Conservation (phyloP, 257 asterid species). For the Rauvolfia tetraphylla region DNA sequence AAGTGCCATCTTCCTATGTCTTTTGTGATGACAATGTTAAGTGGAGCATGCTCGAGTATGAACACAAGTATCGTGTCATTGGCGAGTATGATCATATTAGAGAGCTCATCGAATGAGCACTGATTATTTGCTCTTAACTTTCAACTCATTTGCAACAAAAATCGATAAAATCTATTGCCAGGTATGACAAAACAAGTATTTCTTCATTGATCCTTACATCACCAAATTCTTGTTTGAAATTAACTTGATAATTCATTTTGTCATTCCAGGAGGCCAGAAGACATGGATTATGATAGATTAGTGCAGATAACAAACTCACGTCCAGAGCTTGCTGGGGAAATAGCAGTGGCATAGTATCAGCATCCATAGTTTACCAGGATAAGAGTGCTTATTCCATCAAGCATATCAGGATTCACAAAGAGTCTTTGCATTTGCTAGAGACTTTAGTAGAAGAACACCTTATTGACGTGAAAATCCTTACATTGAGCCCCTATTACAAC, state of each 20-base stretch:
- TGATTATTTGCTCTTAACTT: conserved; percentile 75
- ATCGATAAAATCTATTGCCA: conserved; percentile 67
- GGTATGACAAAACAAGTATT: conserved; percentile 25
- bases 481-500: conserved; percentile 67
- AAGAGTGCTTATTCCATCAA: conserved; percentile 41
- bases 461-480: conserved; percentile 53
- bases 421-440: conserved; percentile 56
- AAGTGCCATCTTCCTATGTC: conserved; percentile 88
- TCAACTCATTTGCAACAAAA: conserved; percentile 64
- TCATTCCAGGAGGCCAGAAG: conserved; percentile 70
- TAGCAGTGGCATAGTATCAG: conserved; percentile 88
- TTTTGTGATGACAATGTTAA: conserved; percentile 86
- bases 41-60: conserved; percentile 94
- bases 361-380: conserved; percentile 78
- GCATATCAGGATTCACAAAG: conserved; percentile 51
- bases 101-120: conserved; percentile 82
- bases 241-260: background rate
- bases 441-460: conserved; percentile 26
- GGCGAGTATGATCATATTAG: conserved; percentile 68
- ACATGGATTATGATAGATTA: conserved; percentile 65
- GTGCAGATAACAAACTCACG: conserved; percentile 43
- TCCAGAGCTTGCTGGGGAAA: conserved; percentile 78
- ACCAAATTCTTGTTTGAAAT: no score
- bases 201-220: background rate
- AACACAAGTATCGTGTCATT: conserved; percentile 62